Evolutionary conservation across 495 filamentous ascomycete genomes (phyloP), one percentile per base, ranked within the genome.

Genomic region (Penicillium cinerascens): DNA sequence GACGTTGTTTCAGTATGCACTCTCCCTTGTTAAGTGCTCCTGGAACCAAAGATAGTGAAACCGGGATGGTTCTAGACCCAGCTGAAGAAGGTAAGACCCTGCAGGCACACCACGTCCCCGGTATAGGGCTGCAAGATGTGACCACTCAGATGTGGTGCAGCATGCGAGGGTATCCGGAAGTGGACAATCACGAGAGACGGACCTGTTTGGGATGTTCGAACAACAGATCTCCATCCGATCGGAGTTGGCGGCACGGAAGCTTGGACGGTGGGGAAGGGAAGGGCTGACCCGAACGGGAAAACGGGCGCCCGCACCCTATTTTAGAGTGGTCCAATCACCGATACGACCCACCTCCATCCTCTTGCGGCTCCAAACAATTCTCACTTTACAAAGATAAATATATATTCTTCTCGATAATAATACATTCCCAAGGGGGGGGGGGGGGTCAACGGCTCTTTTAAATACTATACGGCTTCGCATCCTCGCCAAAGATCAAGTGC

Each of bases 401-500:
- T 13, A 3, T 13, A 33, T 33, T 11, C 9, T 13, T 10, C 4
- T 10, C 29, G 10, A 3, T 13, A 3, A 33, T 33, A 42, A 20
- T 42, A 23, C 39, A n/a, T 20, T 8, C 18, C 29, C 38, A 33
- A 16, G 41, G 9, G 4, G 9, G 23, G 9, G 17, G 0, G 9
- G 1, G 3, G 9, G 6, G 7, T n/a, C 22, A 23, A 13, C 22
- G 21, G 2, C 25, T 7, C 39, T 48, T 41, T 39, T 48, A 46
- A 38, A 71, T 47, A 49, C 49, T 52, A 62, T 75, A 77, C 22
- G 74, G 66, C 46, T 69, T 40, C 4, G 65, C 68, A 27, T 77
- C 81, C 52, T 81, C 61, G 9, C 83, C 85, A 67, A 99, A 97
- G 38, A 99, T 82, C 52, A 99, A 64, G 70, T 93, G 79, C 13